Conservation (phyloP, 176 grass and related monocot species). For the Cenchrus americanus region DNA sequence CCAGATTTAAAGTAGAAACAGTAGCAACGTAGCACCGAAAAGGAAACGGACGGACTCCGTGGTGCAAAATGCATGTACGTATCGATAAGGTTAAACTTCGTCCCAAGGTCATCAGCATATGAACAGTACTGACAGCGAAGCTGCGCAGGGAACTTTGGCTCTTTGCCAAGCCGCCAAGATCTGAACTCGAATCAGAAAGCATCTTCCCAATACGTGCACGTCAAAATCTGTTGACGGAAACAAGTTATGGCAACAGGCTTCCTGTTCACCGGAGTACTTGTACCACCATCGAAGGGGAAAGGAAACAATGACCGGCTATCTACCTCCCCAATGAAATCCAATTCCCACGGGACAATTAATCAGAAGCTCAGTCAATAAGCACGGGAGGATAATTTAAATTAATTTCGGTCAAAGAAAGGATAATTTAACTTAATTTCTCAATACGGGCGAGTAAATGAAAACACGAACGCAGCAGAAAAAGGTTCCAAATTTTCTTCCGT, state of each 20-base stretch:
- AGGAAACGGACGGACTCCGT: not conserved
- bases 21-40: not conserved
- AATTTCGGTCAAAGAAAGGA: no score
- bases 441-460: not conserved
- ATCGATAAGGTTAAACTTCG: not conserved
- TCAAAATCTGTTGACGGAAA: conserved; percentile 22
- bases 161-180: not conserved
- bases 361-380: not conserved
- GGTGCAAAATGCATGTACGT: not conserved
- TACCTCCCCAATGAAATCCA: not conserved
- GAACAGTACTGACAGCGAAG: not conserved
- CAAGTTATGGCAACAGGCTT: not conserved
- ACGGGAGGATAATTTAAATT: not conserved
- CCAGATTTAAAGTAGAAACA: conserved; percentile 19
- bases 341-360: not conserved
- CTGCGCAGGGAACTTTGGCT: not conserved
- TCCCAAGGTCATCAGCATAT: not conserved
- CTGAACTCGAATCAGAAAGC: not conserved
- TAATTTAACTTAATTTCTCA: not conserved
- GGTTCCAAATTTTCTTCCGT: not conserved
- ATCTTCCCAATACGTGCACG: not conserved
- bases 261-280: not conserved
- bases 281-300: not conserved
- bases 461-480: conserved; percentile 6
- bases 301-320: not conserved